phyloP scores from a whole-genome alignment of 768 basidiomycete species.

The Hericium rajendrae region DNA sequence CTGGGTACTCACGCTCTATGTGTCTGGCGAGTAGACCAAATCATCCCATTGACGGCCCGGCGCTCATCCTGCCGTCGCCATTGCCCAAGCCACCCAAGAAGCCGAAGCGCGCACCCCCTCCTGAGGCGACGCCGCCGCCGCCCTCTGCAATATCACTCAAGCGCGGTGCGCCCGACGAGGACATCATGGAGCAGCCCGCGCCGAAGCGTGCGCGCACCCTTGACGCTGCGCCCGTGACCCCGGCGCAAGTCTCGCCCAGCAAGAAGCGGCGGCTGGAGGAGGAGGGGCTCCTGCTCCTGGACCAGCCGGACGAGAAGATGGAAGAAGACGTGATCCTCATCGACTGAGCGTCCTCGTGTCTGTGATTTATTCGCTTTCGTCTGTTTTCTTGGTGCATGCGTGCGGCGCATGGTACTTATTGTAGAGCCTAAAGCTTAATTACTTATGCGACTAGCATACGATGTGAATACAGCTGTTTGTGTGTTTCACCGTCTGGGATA shows the following conservation, averaged over 20 bases:
- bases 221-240: constrained; percentile 6
- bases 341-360: constrained; percentile 28
- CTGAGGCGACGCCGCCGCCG: constrained; percentile 30
- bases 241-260: constrained; percentile 37
- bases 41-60: constrained; percentile 39
- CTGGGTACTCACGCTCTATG: neutral
- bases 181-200: constrained; percentile 41
- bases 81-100: constrained; percentile 46
- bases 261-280: constrained; percentile 61
- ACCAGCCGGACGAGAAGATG: constrained; percentile 41
- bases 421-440: too few species aligned
- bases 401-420: neutral
- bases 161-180: constrained; percentile 44
- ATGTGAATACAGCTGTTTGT: too few species aligned
- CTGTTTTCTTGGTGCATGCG: neutral
- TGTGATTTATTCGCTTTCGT: neutral
- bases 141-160: constrained; percentile 41
- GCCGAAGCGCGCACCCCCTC: constrained; percentile 22
- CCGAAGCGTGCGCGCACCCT: constrained; percentile 43
- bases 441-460: too few species aligned
- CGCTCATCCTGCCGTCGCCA: constrained; percentile 57
- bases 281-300: constrained; percentile 65
- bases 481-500: too few species aligned
- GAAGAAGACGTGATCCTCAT: constrained; percentile 45
- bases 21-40: constrained; percentile 28